Evolutionary conservation across 352 stramenopile genomes (phyloP), one percentile per base, ranked within the genome.

Genomic region (Globisporangium mamillatum): DNA sequence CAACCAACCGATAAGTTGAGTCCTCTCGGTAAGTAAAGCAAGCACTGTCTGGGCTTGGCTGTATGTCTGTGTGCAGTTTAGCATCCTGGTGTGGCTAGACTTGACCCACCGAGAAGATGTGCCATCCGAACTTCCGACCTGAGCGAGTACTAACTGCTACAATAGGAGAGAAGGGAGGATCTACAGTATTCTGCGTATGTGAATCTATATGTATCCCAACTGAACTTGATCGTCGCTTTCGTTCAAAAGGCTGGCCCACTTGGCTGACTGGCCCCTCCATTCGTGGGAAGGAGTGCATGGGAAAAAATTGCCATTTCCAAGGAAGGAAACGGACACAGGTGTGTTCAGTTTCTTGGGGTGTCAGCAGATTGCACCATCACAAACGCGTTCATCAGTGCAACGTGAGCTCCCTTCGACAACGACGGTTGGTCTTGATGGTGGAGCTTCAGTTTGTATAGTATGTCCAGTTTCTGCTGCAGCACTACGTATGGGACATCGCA

Each of bases 261-360:
- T 48, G 25, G 7, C 29, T 48, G 24, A 16, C 8, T 3, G 55
- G 56, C 46, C 63, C 63, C 63, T 68, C 63, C 54, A 58, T 38
- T 16, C 63, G 18, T 34, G 63, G 54, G 63, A 68, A 68, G 54
- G 63, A 56, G 36, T 25, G 41, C 20, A 14, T 8, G 69, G 65
- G 67, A 90, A 90, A 90, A 90, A 90, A 90, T 90, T 90, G 82
- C 82, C 71, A 67, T 70, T 86, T 84, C 61, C 61, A 50, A 46
- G 29, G 70, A 75, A 59, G 38, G 70, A 86, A 81, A 74, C 71
- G 77, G 80, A 86, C 77, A 16, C 63, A 52, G 24, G 32, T 84
- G 82, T 90, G 82, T 89, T 90, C 80, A 71, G 82, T 90, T 80
- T 90, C 78, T 77, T 88, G 76, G 81, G 81, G 80, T 89, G 82